Evolutionary conservation across 371 early-diverging fungal species (phyloP), one percentile per base, ranked within the genome.

Genomic region (Parasitella parasitica): DNA sequence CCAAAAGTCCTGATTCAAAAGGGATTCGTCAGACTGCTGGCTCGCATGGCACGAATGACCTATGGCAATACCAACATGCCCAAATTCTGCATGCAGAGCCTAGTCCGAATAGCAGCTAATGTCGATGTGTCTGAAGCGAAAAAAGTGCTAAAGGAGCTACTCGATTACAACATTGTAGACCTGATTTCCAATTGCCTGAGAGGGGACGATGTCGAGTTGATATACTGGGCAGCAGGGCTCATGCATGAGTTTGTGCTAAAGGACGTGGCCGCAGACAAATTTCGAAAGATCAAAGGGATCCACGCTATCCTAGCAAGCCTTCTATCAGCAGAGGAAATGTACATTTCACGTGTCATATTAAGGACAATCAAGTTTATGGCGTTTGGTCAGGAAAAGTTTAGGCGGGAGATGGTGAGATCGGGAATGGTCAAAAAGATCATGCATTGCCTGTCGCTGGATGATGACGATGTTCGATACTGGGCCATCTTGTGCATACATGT

Each of bases 21-120:
- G 15, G 87, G 82, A 0, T 78, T 90, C 54, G 82, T 92, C 22
- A 69, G 74, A n/a, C 59, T 89, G 9, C 60, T 93, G 26, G 91
- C 89, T 0, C 70, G 75, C 30, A 85, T 91, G 86, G 83, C 91
- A 6, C 79, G 92, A 2, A 71, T 84, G 38, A 89, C 91, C 0
- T 92, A 88, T 72, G 92, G 92, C 9, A 93, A 91, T 54, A 85
- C 89, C 11, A 91, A 84, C 50, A 90, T 92, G 90, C 94, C 92
- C 16, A 91, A 90, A 62, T 82, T 91, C 9, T 92, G 92, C 67
- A 72, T 93, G 66, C 91, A 93, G 66, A 82, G 90, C 34, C 73
- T 93, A 30, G 92, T 93, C 0, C 82, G 94, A n/a, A 70, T 93
- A 30, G 71, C 92, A 4, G 82, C 89, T 4, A 85, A 77, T 46